These are phyloP conservation scores for Beta macrorhiza DNA, from an alignment of 179 eudicot species.

Conservation along the genomic window DNA sequence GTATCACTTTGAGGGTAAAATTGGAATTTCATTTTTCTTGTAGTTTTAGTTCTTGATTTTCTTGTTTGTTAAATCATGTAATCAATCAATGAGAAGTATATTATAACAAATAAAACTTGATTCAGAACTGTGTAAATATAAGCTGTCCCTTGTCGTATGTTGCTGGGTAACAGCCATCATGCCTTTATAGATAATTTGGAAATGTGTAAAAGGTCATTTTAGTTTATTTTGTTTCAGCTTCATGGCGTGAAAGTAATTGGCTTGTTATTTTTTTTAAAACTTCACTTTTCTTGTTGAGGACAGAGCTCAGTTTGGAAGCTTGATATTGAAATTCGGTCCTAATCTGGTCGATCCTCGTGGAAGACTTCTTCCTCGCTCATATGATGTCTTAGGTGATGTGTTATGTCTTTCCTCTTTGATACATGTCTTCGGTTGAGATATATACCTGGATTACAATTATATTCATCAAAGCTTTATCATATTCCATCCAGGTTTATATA, in stretches of 20 bases:
- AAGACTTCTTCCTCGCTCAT: constrained; percentile 80
- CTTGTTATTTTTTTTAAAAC: too few relatives aligned
- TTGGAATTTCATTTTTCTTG: background rate
- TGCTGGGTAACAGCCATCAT: background rate
- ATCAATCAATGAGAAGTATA: too few relatives aligned
- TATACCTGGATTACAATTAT: constrained; percentile 19
- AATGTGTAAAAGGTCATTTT: background rate
- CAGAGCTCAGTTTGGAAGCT: constrained; percentile 82
- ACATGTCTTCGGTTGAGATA: constrained; percentile 30
- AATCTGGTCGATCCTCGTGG: constrained; percentile 92
- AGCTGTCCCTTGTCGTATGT: background rate
- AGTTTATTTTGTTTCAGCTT: background rate
- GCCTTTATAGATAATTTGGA: background rate
- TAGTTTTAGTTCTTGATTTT: too few relatives aligned
- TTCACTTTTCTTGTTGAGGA: background rate
- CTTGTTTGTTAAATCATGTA: too few relatives aligned
- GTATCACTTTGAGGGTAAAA: background rate
- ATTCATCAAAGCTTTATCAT: constrained; percentile 10
- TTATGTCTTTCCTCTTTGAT: constrained; percentile 10
- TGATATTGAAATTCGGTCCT: constrained; percentile 72
- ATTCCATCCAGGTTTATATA: constrained; percentile 64
- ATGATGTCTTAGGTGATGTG: constrained; percentile 71
- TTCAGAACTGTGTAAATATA: background rate
- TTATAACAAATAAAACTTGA: background rate
- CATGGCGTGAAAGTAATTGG: too few relatives aligned